phyloP scores from a whole-genome alignment of 1,284 basidiomycete species.

The Marasmius sp. region DNA sequence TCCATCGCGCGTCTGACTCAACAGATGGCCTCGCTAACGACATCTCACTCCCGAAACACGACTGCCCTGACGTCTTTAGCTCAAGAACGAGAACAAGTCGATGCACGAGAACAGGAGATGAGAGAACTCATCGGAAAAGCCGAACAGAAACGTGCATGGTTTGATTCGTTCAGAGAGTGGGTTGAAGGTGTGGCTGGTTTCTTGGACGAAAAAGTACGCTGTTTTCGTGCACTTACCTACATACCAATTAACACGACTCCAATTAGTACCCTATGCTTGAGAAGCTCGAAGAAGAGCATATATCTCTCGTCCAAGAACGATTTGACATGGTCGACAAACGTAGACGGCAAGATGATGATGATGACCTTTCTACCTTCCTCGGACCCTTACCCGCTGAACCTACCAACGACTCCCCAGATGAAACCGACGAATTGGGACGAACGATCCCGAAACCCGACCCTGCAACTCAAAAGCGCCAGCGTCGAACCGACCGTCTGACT shows the following conservation, averaged over 20 bases:
- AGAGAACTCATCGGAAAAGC: constrained; percentile 77
- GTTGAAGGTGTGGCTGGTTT: constrained; percentile 87
- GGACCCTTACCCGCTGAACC: constrained; percentile 46
- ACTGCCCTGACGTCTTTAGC: constrained; percentile 60
- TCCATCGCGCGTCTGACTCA: constrained; percentile 59
- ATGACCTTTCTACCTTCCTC: constrained; percentile 79
- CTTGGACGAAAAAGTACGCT: constrained; percentile 86
- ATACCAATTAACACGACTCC: constrained; percentile 1
- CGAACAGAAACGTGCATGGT: constrained; percentile 87
- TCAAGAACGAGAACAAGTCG: constrained; percentile 70
- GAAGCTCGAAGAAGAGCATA: constrained; percentile 80
- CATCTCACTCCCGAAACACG: constrained; percentile 71
- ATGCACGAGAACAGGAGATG: constrained; percentile 77
- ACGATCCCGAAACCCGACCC: constrained; percentile 48
- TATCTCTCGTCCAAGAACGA: constrained; percentile 76
- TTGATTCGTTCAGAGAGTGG: constrained; percentile 82
- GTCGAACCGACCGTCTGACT: constrained; percentile 52
- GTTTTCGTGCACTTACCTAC: constrained; percentile 6
- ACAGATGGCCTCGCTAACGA: constrained; percentile 66
- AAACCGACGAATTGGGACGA: constrained; percentile 68
- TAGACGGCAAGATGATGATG: constrained; percentile 72
- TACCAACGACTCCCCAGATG: constrained; percentile 34
- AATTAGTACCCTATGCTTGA: constrained; percentile 80
- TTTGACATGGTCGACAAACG: constrained; percentile 68
- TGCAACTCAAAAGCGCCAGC: constrained; percentile 44